A percentile compares a stretch with the other conserved stretches of the same genome.
Conservation (phyloP, 768 basidiomycete genomes). For the Kwoniella sp. region DNA sequence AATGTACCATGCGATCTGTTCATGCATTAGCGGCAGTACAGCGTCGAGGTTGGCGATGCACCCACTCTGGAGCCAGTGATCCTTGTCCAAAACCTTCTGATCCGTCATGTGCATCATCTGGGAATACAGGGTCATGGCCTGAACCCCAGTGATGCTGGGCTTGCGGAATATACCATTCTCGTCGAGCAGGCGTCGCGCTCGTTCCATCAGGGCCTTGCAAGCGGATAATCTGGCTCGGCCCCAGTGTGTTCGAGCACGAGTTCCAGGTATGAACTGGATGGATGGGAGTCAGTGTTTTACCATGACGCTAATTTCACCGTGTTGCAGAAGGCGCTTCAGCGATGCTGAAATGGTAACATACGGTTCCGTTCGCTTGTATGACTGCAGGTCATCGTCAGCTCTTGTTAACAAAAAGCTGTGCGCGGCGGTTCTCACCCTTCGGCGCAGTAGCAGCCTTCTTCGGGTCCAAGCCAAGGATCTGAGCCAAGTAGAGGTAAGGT, state of each 20-base stretch:
- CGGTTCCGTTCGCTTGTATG: slow-evolving; percentile 26
- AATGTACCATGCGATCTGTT: slow-evolving; percentile 22
- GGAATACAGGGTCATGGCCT: slow-evolving; percentile 25
- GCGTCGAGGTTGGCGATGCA: background rate
- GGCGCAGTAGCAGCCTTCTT: slow-evolving; percentile 19
- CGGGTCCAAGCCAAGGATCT: slow-evolving; percentile 24
- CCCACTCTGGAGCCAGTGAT: slow-evolving; percentile 25
- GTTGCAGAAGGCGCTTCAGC: too few relatives aligned
- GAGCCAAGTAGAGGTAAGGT: background rate
- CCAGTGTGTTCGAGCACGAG: slow-evolving; percentile 33
- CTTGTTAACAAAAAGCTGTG: background rate
- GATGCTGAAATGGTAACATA: slow-evolving; percentile 12
- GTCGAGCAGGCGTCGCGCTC: slow-evolving; percentile 24
- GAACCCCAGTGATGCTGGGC: slow-evolving; percentile 28
- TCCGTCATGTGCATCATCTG: slow-evolving; percentile 23
- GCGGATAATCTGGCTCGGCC: slow-evolving; percentile 17
- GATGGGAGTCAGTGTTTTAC: background rate
- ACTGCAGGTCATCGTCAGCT: slow-evolving; percentile 12
- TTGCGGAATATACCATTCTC: slow-evolving; percentile 13
- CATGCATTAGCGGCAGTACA: background rate
- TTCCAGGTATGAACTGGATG: slow-evolving; percentile 26
- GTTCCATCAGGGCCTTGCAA: slow-evolving; percentile 24
- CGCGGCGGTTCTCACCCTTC: slow-evolving; percentile 22
- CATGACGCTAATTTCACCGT: too few relatives aligned
- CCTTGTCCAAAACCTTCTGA: slow-evolving; percentile 12